Conservation (phyloP, 2,329 filamentous ascomycete genomes). For the Monilinia vaccinii-corymbosi region DNA sequence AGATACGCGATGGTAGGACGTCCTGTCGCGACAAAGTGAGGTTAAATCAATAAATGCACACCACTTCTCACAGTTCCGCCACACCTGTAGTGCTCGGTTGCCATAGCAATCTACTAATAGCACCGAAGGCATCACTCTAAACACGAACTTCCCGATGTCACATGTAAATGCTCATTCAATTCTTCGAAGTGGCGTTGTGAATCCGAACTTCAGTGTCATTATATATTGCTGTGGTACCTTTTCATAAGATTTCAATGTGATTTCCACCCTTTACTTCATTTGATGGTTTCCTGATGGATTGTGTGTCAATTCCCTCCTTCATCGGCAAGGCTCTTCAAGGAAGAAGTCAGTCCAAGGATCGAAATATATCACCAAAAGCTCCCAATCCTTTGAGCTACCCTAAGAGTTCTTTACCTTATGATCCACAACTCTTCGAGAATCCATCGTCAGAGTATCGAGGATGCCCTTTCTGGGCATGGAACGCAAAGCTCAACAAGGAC, state of each 20-base stretch:
- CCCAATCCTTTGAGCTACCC: constrained; percentile 28
- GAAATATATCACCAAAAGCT: constrained; percentile 3
- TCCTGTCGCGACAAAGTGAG: background rate
- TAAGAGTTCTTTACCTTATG: constrained; percentile 22
- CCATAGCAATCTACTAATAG: background rate
- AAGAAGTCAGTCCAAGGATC: background rate
- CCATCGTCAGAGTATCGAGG: constrained; percentile 29
- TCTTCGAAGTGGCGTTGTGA: background rate
- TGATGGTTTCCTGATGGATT: background rate
- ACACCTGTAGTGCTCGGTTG: background rate
- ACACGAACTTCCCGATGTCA: background rate
- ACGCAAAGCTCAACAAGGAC: constrained; percentile 24
- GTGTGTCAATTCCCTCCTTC: background rate
- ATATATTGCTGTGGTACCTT: background rate
- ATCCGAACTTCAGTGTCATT: background rate
- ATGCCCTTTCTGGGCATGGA: constrained; percentile 29
- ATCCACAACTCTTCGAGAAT: constrained; percentile 23
- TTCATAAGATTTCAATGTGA: background rate
- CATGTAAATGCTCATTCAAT: background rate
- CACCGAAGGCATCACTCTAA: background rate
- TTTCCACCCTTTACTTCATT: background rate
- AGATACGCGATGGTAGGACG: background rate
- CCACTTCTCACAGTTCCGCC: accelerated
- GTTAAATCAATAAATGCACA: background rate
- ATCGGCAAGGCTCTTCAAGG: background rate